Evolutionary conservation across 768 basidiomycete genomes (phyloP).

Genomic region (Lactarius sp.): DNA sequence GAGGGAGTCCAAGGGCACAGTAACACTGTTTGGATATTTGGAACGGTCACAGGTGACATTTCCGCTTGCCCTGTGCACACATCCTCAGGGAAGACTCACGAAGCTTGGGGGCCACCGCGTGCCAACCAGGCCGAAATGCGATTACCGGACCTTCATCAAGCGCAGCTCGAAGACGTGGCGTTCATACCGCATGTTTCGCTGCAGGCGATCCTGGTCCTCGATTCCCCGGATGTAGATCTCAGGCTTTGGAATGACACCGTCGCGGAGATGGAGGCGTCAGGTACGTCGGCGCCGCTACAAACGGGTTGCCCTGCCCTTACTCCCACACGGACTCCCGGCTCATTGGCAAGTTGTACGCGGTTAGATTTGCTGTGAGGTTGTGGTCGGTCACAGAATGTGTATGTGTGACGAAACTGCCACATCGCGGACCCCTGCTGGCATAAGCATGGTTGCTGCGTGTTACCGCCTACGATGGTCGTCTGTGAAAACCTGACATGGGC

Average conservation of each 20-base stretch:
- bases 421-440: slow-evolving; percentile 4
- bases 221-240: slow-evolving; percentile 25
- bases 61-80: not conserved
- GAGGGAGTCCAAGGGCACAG: slow-evolving; percentile 17
- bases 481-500: not conserved
- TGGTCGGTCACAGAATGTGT: not conserved
- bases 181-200: slow-evolving; percentile 16
- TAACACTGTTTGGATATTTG: slow-evolving; percentile 25
- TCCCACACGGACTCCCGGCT: too few relatives aligned
- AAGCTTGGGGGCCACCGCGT: not conserved
- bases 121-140: slow-evolving; percentile 12
- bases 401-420: not conserved
- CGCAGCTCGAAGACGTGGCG: slow-evolving; percentile 6
- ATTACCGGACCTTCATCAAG: slow-evolving; percentile 2
- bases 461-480: not conserved
- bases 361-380: slow-evolving; percentile 12
- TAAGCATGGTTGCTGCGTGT: slow-evolving; percentile 14
- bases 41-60: slow-evolving; percentile 17
- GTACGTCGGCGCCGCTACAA: slow-evolving; percentile 5
- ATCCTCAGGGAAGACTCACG: slow-evolving; percentile 1
- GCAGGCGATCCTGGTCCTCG: slow-evolving; percentile 25
- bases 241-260: slow-evolving; percentile 22
- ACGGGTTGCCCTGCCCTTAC: not conserved
- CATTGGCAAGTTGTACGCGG: slow-evolving; percentile 3
- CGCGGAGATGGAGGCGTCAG: slow-evolving; percentile 25